These are phyloP conservation scores for Lentinula sp. DNA, from an alignment of 768 basidiomycete species.

Conservation along the genomic window DNA sequence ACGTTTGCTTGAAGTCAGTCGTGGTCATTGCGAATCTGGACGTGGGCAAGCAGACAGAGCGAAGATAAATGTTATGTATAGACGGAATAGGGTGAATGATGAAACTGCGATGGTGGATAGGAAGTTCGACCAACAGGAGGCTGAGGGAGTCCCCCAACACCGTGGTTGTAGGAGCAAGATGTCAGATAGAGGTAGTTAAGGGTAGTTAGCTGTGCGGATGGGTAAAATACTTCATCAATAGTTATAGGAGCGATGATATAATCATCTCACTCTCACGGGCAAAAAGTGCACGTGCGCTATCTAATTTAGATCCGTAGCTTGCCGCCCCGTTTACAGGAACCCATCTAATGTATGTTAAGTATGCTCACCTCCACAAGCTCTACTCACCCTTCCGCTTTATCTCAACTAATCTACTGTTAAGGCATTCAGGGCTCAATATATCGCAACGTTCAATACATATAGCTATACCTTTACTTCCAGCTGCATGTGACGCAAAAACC, in stretches of 20 bases:
- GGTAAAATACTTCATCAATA: neutral
- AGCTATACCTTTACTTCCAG: no score
- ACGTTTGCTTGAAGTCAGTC: slow-evolving; percentile 15
- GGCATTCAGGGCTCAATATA: no score
- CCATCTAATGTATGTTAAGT: no score
- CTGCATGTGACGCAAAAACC: no score
- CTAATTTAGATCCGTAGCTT: no score
- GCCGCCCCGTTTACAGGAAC: no score
- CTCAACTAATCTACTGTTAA: no score
- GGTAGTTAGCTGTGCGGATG: neutral
- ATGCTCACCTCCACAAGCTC: no score
- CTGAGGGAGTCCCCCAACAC: neutral
- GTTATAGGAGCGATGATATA: neutral
- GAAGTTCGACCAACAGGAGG: neutral
- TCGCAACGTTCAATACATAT: no score
- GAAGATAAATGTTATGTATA: neutral
- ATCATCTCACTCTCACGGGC: neutral
- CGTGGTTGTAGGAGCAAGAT: neutral
- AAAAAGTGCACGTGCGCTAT: neutral
- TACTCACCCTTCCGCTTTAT: neutral
- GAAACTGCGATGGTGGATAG: neutral
- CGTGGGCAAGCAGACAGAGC: neutral
- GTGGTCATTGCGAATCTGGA: neutral
- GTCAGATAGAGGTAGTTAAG: neutral
- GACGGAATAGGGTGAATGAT: neutral